phyloP scores from a whole-genome alignment of 495 filamentous ascomycete species.

The Aspergillus saccharolyticus region DNA sequence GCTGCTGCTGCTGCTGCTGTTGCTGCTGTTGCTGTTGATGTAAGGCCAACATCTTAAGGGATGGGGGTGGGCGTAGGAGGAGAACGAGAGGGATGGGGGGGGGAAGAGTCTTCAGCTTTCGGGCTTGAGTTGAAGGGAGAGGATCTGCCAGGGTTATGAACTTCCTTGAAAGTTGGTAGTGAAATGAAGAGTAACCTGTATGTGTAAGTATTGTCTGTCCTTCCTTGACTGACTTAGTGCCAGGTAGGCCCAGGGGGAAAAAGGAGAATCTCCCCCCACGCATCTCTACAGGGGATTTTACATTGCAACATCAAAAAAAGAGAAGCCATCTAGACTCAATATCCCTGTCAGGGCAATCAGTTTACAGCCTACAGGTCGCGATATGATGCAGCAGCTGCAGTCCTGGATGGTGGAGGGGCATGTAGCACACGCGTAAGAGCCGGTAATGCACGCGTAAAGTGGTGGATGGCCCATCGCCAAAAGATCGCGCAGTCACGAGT shows the following conservation, averaged over 20 bases:
- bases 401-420: neutral
- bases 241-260: neutral
- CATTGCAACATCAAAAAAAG: neutral
- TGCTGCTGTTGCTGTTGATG: slow-evolving; percentile 4
- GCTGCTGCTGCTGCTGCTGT: slow-evolving; percentile 3
- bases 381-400: neutral
- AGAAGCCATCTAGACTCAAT: neutral
- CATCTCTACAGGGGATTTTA: neutral
- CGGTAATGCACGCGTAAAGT: slow-evolving; percentile 36
- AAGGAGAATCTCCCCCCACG: neutral
- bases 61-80: neutral
- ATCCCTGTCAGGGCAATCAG: neutral
- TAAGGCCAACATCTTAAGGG: neutral
- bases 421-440: slow-evolving; percentile 29
- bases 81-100: neutral
- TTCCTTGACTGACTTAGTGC: neutral
- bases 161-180: neutral
- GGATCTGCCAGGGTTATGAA: neutral
- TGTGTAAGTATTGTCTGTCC: neutral
- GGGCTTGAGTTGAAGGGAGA: neutral
- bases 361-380: too few species aligned
- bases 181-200: neutral
- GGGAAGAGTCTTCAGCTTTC: neutral
- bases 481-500: slow-evolving; percentile 40
- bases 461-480: slow-evolving; percentile 30